phyloP scores from a whole-genome alignment of 257 asterid genomes.

The Nicotiana noctiflora region DNA sequence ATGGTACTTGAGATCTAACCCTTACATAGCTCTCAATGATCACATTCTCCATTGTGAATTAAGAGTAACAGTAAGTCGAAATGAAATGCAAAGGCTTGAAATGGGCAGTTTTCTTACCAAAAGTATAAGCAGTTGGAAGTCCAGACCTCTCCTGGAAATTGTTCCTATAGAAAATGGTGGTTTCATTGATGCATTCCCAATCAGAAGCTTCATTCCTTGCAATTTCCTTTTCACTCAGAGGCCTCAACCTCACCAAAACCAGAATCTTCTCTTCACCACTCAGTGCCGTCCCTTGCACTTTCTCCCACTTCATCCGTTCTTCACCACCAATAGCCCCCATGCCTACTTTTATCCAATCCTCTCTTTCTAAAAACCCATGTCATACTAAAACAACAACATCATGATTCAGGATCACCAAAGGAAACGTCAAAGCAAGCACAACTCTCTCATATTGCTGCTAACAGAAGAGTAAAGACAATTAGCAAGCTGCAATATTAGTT shows the following conservation, averaged over 20 bases:
- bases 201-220: slow-evolving; percentile 75
- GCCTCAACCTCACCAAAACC: slow-evolving; percentile 95
- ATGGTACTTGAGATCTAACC: slow-evolving; percentile 5
- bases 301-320: slow-evolving; percentile 72
- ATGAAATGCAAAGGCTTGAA: slow-evolving; percentile 3
- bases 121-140: slow-evolving; percentile 80
- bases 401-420: slow-evolving; percentile 1
- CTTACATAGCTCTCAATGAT: not conserved
- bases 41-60: not conserved
- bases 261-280: slow-evolving; percentile 76
- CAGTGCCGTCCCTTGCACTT: slow-evolving; percentile 50
- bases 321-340: slow-evolving; percentile 93
- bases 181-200: slow-evolving; percentile 97
- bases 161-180: slow-evolving; percentile 85
- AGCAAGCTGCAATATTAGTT: slow-evolving; percentile 10
- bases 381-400: not conserved
- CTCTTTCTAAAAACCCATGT: slow-evolving; percentile 10
- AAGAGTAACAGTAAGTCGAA: not conserved
- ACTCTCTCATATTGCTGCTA: slow-evolving; percentile 12
- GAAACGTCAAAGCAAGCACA: not conserved
- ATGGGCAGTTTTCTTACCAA: slow-evolving; percentile 44
- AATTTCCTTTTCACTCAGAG: slow-evolving; percentile 88
- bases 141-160: slow-evolving; percentile 98
- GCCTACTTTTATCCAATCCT: slow-evolving; percentile 20
- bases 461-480: slow-evolving; percentile 4